Conservation (phyloP, 148 eudicot species). For the Fagopyrum homotropicum region DNA sequence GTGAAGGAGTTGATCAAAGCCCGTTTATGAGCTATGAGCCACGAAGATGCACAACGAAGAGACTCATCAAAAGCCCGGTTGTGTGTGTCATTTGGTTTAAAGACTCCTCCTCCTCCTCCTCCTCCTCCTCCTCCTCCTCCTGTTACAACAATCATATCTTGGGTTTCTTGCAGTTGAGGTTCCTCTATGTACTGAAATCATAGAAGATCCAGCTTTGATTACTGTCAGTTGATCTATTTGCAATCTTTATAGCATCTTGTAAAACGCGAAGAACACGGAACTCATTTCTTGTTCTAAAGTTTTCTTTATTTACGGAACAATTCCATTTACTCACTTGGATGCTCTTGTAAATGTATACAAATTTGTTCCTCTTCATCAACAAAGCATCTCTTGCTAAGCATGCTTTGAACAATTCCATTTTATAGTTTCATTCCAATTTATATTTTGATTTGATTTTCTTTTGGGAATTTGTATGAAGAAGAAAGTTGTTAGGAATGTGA, state of each 20-base stretch:
- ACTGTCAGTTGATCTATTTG: conserved; percentile 6
- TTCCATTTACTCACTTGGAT: too few species aligned
- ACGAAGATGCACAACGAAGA: conserved; percentile 67
- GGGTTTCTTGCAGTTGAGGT: not conserved
- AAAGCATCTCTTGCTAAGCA: too few species aligned
- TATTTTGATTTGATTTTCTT: too few species aligned
- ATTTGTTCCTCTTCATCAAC: too few species aligned
- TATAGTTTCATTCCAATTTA: too few species aligned
- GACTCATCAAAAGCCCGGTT: conserved; percentile 34
- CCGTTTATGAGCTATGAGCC: conserved; percentile 39
- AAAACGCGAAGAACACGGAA: conserved; percentile 50
- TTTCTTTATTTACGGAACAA: conserved; percentile 23
- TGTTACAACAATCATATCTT: not conserved
- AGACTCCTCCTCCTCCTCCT: conserved; percentile 44
- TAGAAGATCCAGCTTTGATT: conserved; percentile 35
- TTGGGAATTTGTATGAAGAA: too few species aligned
- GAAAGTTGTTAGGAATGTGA: too few species aligned
- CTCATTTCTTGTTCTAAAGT: conserved; percentile 27
- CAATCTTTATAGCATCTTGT: conserved; percentile 47
- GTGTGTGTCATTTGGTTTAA: conserved; percentile 50
- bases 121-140: conserved; percentile 19
- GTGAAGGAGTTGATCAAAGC: conserved; percentile 28
- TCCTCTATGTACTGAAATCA: conserved; percentile 20
- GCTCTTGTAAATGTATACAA: too few species aligned
- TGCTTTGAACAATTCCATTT: too few species aligned